Base-by-base conservation (phyloP, 2,329 filamentous ascomycete genomes). In the Colletotrichum endophyticum region DNA sequence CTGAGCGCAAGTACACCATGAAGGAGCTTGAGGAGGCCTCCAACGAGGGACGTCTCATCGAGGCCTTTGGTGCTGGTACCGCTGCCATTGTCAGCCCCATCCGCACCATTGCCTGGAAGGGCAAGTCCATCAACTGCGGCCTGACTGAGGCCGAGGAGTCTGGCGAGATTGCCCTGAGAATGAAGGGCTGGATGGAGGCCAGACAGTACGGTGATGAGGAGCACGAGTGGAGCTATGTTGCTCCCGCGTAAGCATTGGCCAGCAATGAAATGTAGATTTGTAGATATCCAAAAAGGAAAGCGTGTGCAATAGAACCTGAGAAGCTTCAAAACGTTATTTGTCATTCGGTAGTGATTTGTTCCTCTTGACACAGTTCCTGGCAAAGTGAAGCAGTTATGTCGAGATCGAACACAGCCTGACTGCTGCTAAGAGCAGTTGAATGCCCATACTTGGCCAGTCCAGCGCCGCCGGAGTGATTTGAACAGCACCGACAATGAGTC, bases 161-260 rank as follows among this genome's bases (percentile, higher is more conserved):
- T 13, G 97, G 97, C 59, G 94, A 96, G 82, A 90, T 99, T 81
- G 94, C 97, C 12, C 87, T 92, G 81, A 92, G 91, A 85, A 96
- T 99, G 94, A 98, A 98, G 92, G 92, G 94, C 81, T 99, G 97
- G 97, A 98, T 99, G 78, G 96, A 98, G 88, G 94, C 88, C 32
- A 96, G 98, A 80, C 96, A 99, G 88, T 98, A 99, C 84, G 97
- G 97, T 78, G 96, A 98, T 79, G 94, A 96, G 86, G 92, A 95
- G 84, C 95, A 98, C 84, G 91, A 93, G 79, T 99, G 97, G 97
- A 98, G 96, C 89, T 93, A 93, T 81, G 80, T 88, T 70, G 68
- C 72, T 86, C 87, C 82, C 9, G 86, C 82, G 16, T 74, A 70
- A 74, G 15, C n/a, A 82, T 80, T 59, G 69, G 57, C 72, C 22